phyloP scores from a whole-genome alignment of 805 yeast genomes.

The Teunomyces tritomae region DNA sequence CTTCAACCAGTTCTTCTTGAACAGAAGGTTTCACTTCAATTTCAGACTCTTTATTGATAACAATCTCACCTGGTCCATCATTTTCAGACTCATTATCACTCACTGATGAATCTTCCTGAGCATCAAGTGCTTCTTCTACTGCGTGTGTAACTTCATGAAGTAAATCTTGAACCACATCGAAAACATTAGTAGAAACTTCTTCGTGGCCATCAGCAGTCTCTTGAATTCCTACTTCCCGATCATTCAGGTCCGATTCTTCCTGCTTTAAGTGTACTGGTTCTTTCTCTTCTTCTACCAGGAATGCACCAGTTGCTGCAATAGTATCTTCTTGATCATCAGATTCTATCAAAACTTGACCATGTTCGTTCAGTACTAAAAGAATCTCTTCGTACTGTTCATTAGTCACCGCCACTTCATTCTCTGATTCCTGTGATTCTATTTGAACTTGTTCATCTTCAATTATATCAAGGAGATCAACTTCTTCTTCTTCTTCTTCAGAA shows the following conservation, averaged over 20 bases:
- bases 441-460: not conserved
- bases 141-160: not conserved
- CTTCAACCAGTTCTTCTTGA: too few relatives aligned
- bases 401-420: not conserved
- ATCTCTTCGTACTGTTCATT: not conserved
- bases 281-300: too few relatives aligned
- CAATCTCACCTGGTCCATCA: not conserved
- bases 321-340: too few relatives aligned
- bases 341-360: too few relatives aligned
- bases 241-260: too few relatives aligned
- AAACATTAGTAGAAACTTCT: not conserved
- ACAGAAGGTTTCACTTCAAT: too few relatives aligned
- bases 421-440: not conserved
- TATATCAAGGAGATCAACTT: not conserved
- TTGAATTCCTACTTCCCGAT: too few relatives aligned
- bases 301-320: too few relatives aligned
- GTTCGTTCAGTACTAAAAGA: too few relatives aligned
- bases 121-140: not conserved
- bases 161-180: not conserved
- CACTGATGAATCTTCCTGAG: not conserved
- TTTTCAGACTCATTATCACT: not conserved
- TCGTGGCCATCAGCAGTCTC: too few relatives aligned
- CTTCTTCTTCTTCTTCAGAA: not conserved
- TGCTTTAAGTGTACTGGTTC: too few relatives aligned
- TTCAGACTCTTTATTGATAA: too few relatives aligned